Conservation (phyloP, 169 alveolate species). For the Theileria sp. region DNA sequence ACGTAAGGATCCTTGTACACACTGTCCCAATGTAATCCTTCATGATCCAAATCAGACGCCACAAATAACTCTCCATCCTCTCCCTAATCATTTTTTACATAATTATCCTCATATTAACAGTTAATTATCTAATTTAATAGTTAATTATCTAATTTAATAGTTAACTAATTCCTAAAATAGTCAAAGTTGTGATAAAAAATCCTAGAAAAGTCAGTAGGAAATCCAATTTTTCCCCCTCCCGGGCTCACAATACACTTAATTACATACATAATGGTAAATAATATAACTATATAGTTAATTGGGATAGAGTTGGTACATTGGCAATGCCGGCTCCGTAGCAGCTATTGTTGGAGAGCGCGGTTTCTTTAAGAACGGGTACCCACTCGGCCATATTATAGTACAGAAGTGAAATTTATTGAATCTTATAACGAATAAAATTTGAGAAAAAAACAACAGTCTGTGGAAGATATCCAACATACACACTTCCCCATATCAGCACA, state of each 20-base stretch:
- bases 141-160: no score
- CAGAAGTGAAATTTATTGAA: not conserved
- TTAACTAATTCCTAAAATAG: no score
- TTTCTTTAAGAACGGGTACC: slow-evolving; percentile 61
- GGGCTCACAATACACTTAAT: no score
- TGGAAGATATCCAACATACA: slow-evolving; percentile 8
- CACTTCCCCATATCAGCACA: slow-evolving; percentile 29
- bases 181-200: no score
- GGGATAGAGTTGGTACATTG: slow-evolving; percentile 31
- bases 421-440: not conserved
- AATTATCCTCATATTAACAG: no score
- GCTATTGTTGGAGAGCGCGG: slow-evolving; percentile 59
- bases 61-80: slow-evolving; percentile 64
- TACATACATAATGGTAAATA: no score
- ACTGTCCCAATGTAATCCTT: slow-evolving; percentile 62
- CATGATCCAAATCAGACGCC: slow-evolving; percentile 64
- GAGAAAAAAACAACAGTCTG: no score
- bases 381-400: slow-evolving; percentile 60
- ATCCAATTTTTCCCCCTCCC: no score
- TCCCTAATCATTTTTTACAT: slow-evolving; percentile 17
- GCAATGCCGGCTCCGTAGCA: slow-evolving; percentile 69
- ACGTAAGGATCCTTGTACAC: slow-evolving; percentile 59
- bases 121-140: no score
- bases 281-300: not conserved
- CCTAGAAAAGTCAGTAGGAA: no score